Evolutionary conservation across 1,139 yeast genomes (phyloP), one percentile per base, ranked within the genome.

Genomic region (Magnusiomyces tetraspermus): DNA sequence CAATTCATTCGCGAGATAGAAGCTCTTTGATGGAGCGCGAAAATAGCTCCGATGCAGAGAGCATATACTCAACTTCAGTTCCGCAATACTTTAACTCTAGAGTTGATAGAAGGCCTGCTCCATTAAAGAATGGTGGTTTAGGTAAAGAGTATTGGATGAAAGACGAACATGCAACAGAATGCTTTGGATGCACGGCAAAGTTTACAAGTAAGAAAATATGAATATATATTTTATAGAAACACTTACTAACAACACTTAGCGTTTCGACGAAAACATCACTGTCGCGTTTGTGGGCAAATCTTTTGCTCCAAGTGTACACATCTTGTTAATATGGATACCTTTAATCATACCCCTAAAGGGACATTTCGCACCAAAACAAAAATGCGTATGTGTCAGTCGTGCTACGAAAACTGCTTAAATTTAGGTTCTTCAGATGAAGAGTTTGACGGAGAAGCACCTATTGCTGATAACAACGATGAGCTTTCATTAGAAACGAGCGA

Each of bases 231-330:
- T 17, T 11, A 2, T 24, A n/a, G 26, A 6, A n/a, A n/a, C n/a
- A n/a, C n/a, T n/a, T n/a, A n/a, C n/a, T 49, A 42, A 19, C 30
- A 17, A 13, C n/a, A 23, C 21, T 21, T 45, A 58, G 65, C 84
- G 0, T 92, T 90, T 68, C 72, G 97, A 63, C 75, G 98, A 59
- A 86, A 87, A 60, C 98, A 92, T 66, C 98, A 92, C 67, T 92
- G 98, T 64, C 74, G 98, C 49, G 82, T 90, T 51, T 92, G 98
- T 69, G 97, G 97, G 1, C 97, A 90, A 66, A 92, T 92, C 45
- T 92, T 89, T 63, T 92, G 98, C 67, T 77, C 87, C 33, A 76
- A 78, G n/a, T 92, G 98, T 67, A 89, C 97, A 0, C 71, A 79
- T 2, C 77, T 88, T 59, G 80, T 89, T 15, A 77, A 88, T 1